Percentiles rank a stretch among this genome's conserved stretches.
These are phyloP conservation scores for Cladosporium sp. DNA, from an alignment of 2,329 filamentous ascomycete species.

Conservation along the genomic window DNA sequence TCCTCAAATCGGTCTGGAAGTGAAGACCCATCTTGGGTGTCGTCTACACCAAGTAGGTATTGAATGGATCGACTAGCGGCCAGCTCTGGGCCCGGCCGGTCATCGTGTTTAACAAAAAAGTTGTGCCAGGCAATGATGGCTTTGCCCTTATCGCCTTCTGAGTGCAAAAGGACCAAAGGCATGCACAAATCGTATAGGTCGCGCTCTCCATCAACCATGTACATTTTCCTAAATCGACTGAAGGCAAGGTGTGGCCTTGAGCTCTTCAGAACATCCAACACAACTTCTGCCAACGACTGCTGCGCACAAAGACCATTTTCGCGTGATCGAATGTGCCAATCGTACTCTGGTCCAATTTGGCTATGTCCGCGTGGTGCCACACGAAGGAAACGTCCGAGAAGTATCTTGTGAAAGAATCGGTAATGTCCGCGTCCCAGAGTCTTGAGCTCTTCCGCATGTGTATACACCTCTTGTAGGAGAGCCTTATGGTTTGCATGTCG, in stretches of 20 bases:
- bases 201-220: constrained; percentile 32
- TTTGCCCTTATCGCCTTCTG: constrained; percentile 15
- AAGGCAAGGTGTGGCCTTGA: constrained; percentile 11
- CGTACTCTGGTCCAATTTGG: constrained; percentile 16
- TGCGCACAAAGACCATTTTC: constrained; percentile 32
- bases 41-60: not conserved
- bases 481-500: not conserved
- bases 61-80: not conserved
- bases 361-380: constrained; percentile 16
- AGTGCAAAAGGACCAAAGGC: constrained; percentile 26
- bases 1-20: not conserved
- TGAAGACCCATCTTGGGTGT: not conserved
- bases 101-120: constrained; percentile 31
- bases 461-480: constrained; percentile 34
- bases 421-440: constrained; percentile 33
- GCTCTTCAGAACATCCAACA: constrained; percentile 18
- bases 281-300: constrained; percentile 20
- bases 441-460: constrained; percentile 40
- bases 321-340: constrained; percentile 32
- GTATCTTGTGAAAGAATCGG: constrained; percentile 37
- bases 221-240: constrained; percentile 32
- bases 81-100: constrained; percentile 32
- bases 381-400: constrained; percentile 40
- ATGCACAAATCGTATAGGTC: constrained; percentile 41
- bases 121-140: constrained; percentile 37